Percentiles rank a stretch among this genome's conserved stretches.
These are phyloP conservation scores for Sporothrix inflata DNA, from an alignment of 2,329 filamentous ascomycete species.

Conservation along the genomic window DNA sequence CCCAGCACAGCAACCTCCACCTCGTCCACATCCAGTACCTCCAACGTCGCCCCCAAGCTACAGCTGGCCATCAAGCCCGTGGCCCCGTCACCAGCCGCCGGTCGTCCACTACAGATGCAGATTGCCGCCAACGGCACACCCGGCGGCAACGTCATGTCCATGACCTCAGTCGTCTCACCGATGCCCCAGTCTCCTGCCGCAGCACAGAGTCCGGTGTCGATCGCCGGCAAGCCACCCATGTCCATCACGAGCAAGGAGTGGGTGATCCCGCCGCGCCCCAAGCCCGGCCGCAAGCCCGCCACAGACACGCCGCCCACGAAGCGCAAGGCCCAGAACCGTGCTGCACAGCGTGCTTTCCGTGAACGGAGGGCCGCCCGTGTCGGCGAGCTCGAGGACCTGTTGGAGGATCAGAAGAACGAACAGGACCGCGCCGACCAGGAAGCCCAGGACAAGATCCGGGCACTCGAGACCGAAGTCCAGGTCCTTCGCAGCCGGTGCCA, in stretches of 20 bases:
- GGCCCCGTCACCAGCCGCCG: slow-evolving; percentile 25
- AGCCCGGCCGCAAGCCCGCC: slow-evolving; percentile 90
- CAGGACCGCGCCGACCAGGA: slow-evolving; percentile 62
- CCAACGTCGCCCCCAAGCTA: slow-evolving; percentile 27
- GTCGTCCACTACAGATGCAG: slow-evolving; percentile 38
- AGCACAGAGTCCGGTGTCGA: slow-evolving; percentile 32
- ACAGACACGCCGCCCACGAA: slow-evolving; percentile 92
- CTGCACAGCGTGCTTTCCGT: slow-evolving; percentile 87
- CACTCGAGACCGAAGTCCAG: slow-evolving; percentile 68
- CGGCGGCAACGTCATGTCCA: slow-evolving; percentile 49
- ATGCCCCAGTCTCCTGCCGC: slow-evolving; percentile 45
- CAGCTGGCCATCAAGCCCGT: slow-evolving; percentile 33
- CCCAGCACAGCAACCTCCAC: slow-evolving; percentile 31
- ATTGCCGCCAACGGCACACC: slow-evolving; percentile 33
- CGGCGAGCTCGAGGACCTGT: slow-evolving; percentile 70
- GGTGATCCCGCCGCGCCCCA: slow-evolving; percentile 81
- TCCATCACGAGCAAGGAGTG: slow-evolving; percentile 81
- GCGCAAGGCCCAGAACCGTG: slow-evolving; percentile 91
- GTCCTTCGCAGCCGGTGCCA: slow-evolving; percentile 65
- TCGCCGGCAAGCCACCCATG: slow-evolving; percentile 46
- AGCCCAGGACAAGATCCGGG: slow-evolving; percentile 58
- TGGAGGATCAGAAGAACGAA: slow-evolving; percentile 63
- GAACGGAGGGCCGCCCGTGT: slow-evolving; percentile 85
- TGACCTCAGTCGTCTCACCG: slow-evolving; percentile 53
- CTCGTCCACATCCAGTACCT: slow-evolving; percentile 33